A percentile compares a stretch with the other conserved stretches of the same genome.
Evolutionary conservation across 805 yeast genomes (phyloP).

Genomic region (Saccharomycopsis sp.): DNA sequence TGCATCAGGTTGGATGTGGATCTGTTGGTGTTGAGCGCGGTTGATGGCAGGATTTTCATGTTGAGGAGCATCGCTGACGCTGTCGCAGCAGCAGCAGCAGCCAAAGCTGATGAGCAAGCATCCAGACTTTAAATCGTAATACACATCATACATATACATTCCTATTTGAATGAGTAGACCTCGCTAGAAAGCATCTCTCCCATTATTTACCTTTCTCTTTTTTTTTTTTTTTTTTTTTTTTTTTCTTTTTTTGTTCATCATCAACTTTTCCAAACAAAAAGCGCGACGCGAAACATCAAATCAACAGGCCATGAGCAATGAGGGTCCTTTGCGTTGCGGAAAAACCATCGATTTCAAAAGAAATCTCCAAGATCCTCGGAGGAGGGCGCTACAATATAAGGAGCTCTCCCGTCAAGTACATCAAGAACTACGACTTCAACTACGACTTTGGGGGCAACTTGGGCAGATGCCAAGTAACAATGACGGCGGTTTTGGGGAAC

Average conservation of each 20-base stretch:
- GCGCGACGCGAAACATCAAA: slow-evolving; percentile 20
- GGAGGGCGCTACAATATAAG: slow-evolving; percentile 54
- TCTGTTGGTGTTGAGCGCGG: slow-evolving; percentile 37
- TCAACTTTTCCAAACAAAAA: not conserved
- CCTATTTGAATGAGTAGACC: too few relatives aligned
- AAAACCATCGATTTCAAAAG: slow-evolving; percentile 88
- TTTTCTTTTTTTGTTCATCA: too few relatives aligned
- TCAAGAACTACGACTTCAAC: slow-evolving; percentile 70
- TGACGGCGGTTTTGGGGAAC: slow-evolving; percentile 70
- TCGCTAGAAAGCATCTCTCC: too few relatives aligned
- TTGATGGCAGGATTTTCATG: slow-evolving; percentile 39
- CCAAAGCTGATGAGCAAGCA: too few relatives aligned
- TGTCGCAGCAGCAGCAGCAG: too few relatives aligned
- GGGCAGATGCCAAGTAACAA: slow-evolving; percentile 70
- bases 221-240: too few relatives aligned
- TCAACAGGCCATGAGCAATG: slow-evolving; percentile 33
- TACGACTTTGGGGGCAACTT: slow-evolving; percentile 50
- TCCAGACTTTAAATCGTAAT: too few relatives aligned
- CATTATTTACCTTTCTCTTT: too few relatives aligned
- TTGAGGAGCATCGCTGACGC: slow-evolving; percentile 29
- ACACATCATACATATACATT: too few relatives aligned
- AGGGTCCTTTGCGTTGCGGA: slow-evolving; percentile 91
- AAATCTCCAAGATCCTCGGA: slow-evolving; percentile 64
- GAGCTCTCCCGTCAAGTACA: slow-evolving; percentile 47
- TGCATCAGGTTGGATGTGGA: slow-evolving; percentile 33